These are phyloP conservation scores for Myrica gale DNA, from an alignment of 306 rosid genomes.

Conservation along the genomic window DNA sequence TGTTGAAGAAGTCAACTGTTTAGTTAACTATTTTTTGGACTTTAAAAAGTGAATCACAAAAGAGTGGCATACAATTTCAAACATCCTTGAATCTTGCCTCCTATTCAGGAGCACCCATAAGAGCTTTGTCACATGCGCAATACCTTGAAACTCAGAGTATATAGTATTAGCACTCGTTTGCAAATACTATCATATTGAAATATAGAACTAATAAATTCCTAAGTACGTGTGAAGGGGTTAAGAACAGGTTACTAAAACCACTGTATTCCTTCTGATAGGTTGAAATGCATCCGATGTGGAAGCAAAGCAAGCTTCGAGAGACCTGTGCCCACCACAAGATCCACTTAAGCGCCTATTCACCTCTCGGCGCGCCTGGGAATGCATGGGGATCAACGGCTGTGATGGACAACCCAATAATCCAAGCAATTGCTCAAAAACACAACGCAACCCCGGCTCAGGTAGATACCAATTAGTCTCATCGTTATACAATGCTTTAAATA, in stretches of 20 bases:
- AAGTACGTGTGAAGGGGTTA: neutral
- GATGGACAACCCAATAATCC: slow-evolving; percentile 51
- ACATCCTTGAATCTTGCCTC: neutral
- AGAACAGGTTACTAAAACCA: neutral
- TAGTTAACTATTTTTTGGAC: neutral
- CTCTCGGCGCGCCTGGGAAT: slow-evolving; percentile 89
- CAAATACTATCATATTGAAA: neutral
- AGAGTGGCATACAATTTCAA: neutral
- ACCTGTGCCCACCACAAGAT: slow-evolving; percentile 59
- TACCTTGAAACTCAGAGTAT: neutral
- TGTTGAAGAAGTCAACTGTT: neutral
- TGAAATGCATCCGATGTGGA: slow-evolving; percentile 98
- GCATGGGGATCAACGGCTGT: slow-evolving; percentile 87
- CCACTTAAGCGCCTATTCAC: slow-evolving; percentile 89
- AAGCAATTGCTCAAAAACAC: slow-evolving; percentile 65
- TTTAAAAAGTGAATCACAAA: neutral
- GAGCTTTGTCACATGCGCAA: neutral
- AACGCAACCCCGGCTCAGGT: slow-evolving; percentile 79
- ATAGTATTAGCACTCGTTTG: neutral
- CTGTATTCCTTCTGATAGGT: slow-evolving; percentile 36
- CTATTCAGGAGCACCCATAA: neutral
- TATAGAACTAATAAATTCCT: too few species aligned
- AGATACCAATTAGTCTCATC: neutral
- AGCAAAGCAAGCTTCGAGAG: slow-evolving; percentile 55
- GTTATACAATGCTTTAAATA: neutral